Conservation (phyloP, 2,329 filamentous ascomycete species). For the Diaporthe amygdali region DNA sequence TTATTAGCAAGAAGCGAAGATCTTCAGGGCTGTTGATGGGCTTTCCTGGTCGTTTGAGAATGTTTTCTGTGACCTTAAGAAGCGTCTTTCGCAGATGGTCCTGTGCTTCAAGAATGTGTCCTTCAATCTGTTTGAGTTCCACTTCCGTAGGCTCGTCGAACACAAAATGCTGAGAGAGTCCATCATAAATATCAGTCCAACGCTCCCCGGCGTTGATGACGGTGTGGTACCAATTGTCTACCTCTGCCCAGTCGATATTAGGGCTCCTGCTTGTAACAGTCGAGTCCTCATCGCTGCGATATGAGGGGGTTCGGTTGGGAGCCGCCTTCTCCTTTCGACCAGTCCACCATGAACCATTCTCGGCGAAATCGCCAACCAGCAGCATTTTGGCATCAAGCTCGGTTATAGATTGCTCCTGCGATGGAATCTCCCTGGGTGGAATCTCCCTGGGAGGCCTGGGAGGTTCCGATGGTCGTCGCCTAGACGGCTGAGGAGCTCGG, state of each 20-base stretch:
- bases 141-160: slow-evolving; percentile 37
- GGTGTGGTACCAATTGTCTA: slow-evolving; percentile 76
- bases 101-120: slow-evolving; percentile 60
- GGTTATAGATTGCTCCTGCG: slow-evolving; percentile 50
- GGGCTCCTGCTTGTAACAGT: slow-evolving; percentile 66
- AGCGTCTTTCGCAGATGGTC: slow-evolving; percentile 72
- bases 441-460: slow-evolving; percentile 40
- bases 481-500: slow-evolving; percentile 34
- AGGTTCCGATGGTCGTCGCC: slow-evolving; percentile 37
- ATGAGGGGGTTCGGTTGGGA: slow-evolving; percentile 38
- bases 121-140: slow-evolving; percentile 51
- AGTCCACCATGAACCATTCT: slow-evolving; percentile 86
- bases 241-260: slow-evolving; percentile 75
- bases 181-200: slow-evolving; percentile 68
- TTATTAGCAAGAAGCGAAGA: slow-evolving; percentile 77
- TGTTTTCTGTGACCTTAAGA: slow-evolving; percentile 77
- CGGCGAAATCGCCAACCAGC: slow-evolving; percentile 75
- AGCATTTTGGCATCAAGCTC: slow-evolving; percentile 78
- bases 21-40: slow-evolving; percentile 72
- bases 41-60: slow-evolving; percentile 80
- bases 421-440: slow-evolving; percentile 37
- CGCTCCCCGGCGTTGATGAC: slow-evolving; percentile 70
- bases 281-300: slow-evolving; percentile 39
- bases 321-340: slow-evolving; percentile 55
- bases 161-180: slow-evolving; percentile 41